Percentiles rank a stretch among this genome's conserved stretches.
Conservation (phyloP, 805 yeast species). For the Yamadazyma philogaea region DNA sequence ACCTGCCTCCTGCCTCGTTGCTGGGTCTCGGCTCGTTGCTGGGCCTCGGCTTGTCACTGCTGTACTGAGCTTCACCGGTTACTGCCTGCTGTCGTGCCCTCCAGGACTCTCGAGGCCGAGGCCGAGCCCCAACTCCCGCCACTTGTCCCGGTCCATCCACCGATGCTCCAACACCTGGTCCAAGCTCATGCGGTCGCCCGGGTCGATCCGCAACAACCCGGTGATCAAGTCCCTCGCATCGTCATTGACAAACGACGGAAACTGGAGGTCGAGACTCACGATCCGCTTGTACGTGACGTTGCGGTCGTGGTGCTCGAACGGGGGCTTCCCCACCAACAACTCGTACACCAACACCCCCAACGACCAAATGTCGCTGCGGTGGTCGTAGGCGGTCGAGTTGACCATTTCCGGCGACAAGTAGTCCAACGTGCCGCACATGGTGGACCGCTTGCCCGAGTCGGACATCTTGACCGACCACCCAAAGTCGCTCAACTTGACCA, state of each 20-base stretch:
- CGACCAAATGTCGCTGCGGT: conserved; percentile 87
- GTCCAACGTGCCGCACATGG: conserved; percentile 94
- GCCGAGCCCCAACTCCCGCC: conserved; percentile 2
- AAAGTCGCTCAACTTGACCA: conserved; percentile 83
- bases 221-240: conserved; percentile 78
- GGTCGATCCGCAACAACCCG: conserved; percentile 62
- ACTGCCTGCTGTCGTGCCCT: too few relatives aligned
- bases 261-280: conserved; percentile 66
- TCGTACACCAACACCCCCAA: conserved; percentile 85
- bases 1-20: too few relatives aligned
- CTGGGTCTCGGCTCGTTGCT: too few relatives aligned
- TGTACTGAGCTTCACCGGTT: too few relatives aligned
- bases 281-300: conserved; percentile 80
- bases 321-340: conserved; percentile 83
- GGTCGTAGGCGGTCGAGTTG: conserved; percentile 74
- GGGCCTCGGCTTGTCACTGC: too few relatives aligned
- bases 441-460: conserved; percentile 48
- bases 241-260: conserved; percentile 65
- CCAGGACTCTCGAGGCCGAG: too few relatives aligned
- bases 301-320: conserved; percentile 80
- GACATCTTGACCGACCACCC: conserved; percentile 78
- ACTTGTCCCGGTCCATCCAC: conserved; percentile 59
- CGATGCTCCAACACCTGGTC: conserved; percentile 69
- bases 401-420: conserved; percentile 96
- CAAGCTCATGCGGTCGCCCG: conserved; percentile 61